phyloP scores from a whole-genome alignment of 2,329 filamentous ascomycete genomes.

The Phyllosticta citriasiana region DNA sequence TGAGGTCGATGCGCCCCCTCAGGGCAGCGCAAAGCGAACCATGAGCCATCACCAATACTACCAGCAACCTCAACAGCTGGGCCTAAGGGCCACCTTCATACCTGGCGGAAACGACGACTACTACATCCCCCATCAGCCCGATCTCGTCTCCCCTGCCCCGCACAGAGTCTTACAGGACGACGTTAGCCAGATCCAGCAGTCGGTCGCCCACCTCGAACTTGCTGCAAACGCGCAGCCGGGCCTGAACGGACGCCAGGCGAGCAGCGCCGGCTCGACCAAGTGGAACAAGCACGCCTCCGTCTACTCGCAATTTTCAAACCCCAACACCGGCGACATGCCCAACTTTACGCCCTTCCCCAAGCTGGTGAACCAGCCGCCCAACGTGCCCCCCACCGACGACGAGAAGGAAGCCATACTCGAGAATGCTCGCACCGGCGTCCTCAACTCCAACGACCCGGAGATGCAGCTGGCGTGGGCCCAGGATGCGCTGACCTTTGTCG shows the following conservation, averaged over 20 bases:
- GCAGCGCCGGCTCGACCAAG: conserved; percentile 3
- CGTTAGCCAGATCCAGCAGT: conserved; percentile 75
- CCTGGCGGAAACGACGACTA: conserved; percentile 59
- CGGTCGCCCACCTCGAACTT: conserved; percentile 81
- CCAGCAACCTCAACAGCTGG: conserved; percentile 6
- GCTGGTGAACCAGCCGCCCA: conserved; percentile 65
- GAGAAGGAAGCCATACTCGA: conserved; percentile 87
- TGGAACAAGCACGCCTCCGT: conserved; percentile 21
- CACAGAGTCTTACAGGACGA: conserved; percentile 89
- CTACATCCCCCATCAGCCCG: conserved; percentile 50
- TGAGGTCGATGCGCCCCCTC: not conserved
- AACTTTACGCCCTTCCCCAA: conserved; percentile 89
- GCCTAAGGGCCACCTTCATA: conserved; percentile 49
- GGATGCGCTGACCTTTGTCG: conserved; percentile 81
- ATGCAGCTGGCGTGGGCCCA: conserved; percentile 97
- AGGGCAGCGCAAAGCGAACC: not conserved
- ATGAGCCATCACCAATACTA: conserved; percentile 4
- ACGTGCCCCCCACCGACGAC: conserved; percentile 87
- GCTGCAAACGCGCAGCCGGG: conserved; percentile 49
- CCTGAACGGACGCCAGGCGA: not conserved
- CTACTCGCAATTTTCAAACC: conserved; percentile 29
- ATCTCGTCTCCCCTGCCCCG: conserved; percentile 59
- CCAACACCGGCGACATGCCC: conserved; percentile 44
- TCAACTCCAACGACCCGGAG: conserved; percentile 88
- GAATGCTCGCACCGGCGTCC: conserved; percentile 68